Percentiles rank a stretch among this genome's conserved stretches.
Conservation (phyloP, 2,329 filamentous ascomycete genomes). For the Neonectria hederae region DNA sequence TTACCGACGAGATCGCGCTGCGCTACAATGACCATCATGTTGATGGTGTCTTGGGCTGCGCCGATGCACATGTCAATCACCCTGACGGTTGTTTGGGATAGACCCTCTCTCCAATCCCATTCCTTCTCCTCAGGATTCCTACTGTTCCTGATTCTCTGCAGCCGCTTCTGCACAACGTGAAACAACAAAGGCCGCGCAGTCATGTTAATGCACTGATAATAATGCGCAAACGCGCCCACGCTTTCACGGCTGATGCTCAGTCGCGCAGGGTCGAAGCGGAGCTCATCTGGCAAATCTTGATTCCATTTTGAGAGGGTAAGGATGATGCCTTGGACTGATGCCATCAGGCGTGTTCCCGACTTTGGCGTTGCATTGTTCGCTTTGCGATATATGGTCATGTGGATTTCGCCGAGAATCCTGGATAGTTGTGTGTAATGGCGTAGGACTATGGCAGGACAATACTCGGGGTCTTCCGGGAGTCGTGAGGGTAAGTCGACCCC, state of each 20-base stretch:
- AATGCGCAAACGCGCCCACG: slow-evolving; percentile 48
- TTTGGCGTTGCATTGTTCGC: neutral
- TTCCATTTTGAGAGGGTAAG: slow-evolving; percentile 7
- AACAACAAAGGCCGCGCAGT: slow-evolving; percentile 63
- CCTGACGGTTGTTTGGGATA: slow-evolving; percentile 57
- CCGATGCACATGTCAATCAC: slow-evolving; percentile 63
- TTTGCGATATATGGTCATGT: slow-evolving; percentile 41
- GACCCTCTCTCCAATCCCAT: slow-evolving; percentile 48
- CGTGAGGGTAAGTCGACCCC: slow-evolving; percentile 39
- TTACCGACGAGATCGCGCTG: slow-evolving; percentile 60
- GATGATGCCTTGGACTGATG: slow-evolving; percentile 16
- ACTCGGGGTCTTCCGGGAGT: slow-evolving; percentile 33
- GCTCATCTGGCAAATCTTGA: slow-evolving; percentile 52
- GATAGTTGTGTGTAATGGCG: slow-evolving; percentile 42
- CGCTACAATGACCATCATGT: slow-evolving; percentile 53
- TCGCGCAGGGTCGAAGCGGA: slow-evolving; percentile 56
- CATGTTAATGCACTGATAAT: slow-evolving; percentile 68
- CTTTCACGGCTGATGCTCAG: slow-evolving; percentile 10
- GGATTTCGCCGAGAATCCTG: slow-evolving; percentile 56
- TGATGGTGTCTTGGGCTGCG: slow-evolving; percentile 45
- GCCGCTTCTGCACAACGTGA: slow-evolving; percentile 60
- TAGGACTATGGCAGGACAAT: slow-evolving; percentile 39
- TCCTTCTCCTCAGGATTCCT: slow-evolving; percentile 1
- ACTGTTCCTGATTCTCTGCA: slow-evolving; percentile 44
- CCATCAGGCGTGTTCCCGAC: slow-evolving; percentile 8